phyloP scores from a whole-genome alignment of 345 rosid species.

The Acer yangbiense region DNA sequence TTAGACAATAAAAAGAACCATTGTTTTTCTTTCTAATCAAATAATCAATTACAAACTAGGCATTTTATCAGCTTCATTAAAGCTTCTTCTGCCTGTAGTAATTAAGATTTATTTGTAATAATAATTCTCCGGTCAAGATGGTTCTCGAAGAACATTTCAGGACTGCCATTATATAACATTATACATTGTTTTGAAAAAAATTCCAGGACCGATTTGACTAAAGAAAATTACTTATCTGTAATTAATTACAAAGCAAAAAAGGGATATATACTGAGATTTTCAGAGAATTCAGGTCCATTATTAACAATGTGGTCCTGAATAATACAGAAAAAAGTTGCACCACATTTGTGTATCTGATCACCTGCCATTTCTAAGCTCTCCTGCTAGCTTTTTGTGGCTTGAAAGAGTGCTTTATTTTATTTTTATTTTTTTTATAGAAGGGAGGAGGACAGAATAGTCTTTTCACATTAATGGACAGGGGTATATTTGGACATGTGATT shows the following conservation, averaged over 20 bases:
- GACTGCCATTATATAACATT: too few species aligned
- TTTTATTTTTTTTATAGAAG: not conserved
- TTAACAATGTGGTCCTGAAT: conserved; percentile 10
- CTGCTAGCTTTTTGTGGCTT: not conserved
- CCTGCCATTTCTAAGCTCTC: conserved; percentile 2
- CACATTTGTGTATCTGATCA: not conserved
- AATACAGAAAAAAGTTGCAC: not conserved
- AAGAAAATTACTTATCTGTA: too few species aligned
- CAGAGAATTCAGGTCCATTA: not conserved
- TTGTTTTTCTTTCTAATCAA: too few species aligned
- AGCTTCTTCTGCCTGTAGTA: not conserved
- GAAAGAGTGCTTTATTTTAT: not conserved
- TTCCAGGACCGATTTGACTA: rapidly evolving
- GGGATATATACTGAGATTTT: not conserved
- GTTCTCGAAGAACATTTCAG: too few species aligned
- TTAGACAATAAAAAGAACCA: too few species aligned
- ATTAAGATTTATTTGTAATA: too few species aligned
- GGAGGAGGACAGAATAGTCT: not conserved
- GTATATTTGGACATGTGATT: not conserved
- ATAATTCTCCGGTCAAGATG: too few species aligned
- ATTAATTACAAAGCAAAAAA: not conserved
- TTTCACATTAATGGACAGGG: not conserved
- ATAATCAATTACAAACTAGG: too few species aligned
- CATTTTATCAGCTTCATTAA: not conserved
- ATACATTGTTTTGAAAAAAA: too few species aligned